Base-by-base conservation (phyloP, 2,329 filamentous ascomycete genomes). In the Fusarium anguioides region DNA sequence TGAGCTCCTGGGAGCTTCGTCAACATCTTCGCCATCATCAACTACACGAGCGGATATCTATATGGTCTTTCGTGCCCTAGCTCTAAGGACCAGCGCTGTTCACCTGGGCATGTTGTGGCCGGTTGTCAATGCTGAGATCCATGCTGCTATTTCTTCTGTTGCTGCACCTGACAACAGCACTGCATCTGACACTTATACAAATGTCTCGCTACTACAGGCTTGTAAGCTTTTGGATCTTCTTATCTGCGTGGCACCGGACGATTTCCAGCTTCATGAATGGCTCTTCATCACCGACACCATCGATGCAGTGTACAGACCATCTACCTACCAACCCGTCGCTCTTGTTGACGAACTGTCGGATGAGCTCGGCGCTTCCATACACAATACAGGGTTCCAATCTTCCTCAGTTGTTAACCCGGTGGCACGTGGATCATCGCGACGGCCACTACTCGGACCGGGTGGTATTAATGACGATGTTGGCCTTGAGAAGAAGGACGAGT, bases 181-280 rank as follows among this genome's bases (percentile, higher is more conserved):
- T 8, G 80, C 88, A 14, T 84, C 85, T 8, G 92, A 96, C 23
- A 90, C 87, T 12, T 97, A 93, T 79, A 92, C 87, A 74, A 91
- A 93, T 68, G 81, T 88, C 4, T 89, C 91, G 4, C 82, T 97
- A 17, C 81, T 99, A 5, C 95, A 99, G 77, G 94, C 94, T 1
- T 97, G 94, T 80, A 99, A 98, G 76, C 85, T 99, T 5, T 85
- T 99, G 5, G 96, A 99, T 74, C 83, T 94, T 20, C 83, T 99
- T n/a, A 86, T 98, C 15, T 90, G 93, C 40, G 84, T 94, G 9
- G 91, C 92, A 6, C 95, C 94, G 0, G 96, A 99, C 70, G 96
- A 99, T 76, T 99, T 98, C 79, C 96, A 98, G 78, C 86, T 98
- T n/a, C 91, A 97, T 73, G 93, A 97, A 81, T 99, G 96, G 96